Evolutionary conservation across 345 rosid genomes (phyloP), one percentile per base, ranked within the genome.

Genomic region (Citrus reticulata): DNA sequence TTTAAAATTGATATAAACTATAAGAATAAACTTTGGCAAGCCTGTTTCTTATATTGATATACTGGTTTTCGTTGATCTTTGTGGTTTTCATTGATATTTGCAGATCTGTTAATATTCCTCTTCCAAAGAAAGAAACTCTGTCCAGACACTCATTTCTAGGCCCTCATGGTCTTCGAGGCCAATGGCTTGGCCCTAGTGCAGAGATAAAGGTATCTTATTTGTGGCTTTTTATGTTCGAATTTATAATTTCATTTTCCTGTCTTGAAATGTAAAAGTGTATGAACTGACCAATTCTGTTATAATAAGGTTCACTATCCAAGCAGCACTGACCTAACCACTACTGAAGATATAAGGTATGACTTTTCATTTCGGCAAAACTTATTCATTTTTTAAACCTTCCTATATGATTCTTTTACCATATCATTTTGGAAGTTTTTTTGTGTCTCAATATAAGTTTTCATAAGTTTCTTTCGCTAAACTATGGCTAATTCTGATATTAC

Each of bases 111-210:
- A 86, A 87, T 81, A 75, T 87, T 55, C 93, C 92, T 65, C 85
- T 80, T 76, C 93, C 93, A 66, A 94, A 92, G 80, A 85, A 93
- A 86, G 99, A 93, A 81, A 96, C 99, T 54, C 84, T 96, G 79
- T 94, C 98, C 58, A 94, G 98, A 80, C 99, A 96, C 89, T 92
- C 98, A 72, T 81, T 96, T 78, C 82, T 94, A 57, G 98, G 98
- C 58, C 98, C 98, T 77, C 89, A 85, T 80, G 98, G 99, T 89
- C 93, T 96, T 83, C 86, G 57, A 49, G 90, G 93, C n/a, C 94
- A 94, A 75, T 91, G 97, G 98, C 88, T 64, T 83, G 98, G 91
- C 69, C 98, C 99, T 79, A 91, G 83, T 76, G 54, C 90, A 6
- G 90, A 80, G 84, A 87, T 86, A 77, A 96, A 94, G 97, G 99